These are phyloP conservation scores for Saccharomycopsis sp. DNA, from an alignment of 805 yeast species.

Conservation along the genomic window DNA sequence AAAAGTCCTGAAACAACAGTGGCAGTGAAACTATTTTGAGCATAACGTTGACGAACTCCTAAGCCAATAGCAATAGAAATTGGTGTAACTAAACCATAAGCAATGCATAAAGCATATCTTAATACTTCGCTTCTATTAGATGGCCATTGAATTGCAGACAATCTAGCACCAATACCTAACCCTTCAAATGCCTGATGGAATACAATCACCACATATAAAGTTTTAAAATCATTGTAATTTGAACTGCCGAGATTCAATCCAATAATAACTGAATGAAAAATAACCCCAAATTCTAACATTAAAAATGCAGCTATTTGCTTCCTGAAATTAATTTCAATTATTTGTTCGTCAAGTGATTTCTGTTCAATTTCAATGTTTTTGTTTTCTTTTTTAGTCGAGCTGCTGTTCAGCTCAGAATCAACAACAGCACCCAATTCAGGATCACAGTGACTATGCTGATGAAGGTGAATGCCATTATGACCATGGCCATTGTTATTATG, in stretches of 20 bases:
- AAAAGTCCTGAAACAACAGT: constrained; percentile 55
- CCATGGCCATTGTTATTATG: not conserved
- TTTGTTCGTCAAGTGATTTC: not conserved
- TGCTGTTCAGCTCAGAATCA: not conserved
- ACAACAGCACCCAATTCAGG: not conserved
- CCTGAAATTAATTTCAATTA: constrained; percentile 2
- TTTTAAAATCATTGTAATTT: constrained; percentile 54
- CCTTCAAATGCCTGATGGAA: constrained; percentile 82
- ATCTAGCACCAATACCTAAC: constrained; percentile 67
- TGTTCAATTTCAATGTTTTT: not conserved
- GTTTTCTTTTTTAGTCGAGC: not conserved
- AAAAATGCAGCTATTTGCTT: constrained; percentile 39
- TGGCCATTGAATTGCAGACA: constrained; percentile 55
- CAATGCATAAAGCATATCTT: constrained; percentile 46
- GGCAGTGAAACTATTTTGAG: constrained; percentile 49
- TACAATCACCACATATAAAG: constrained; percentile 56
- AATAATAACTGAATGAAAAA: constrained; percentile 70
- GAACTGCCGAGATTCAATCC: constrained; percentile 56
- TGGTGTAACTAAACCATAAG: constrained; percentile 58
- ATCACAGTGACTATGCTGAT: not conserved
- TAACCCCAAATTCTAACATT: constrained; percentile 63
- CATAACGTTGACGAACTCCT: constrained; percentile 59
- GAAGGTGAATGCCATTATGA: not conserved
- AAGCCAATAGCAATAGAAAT: constrained; percentile 68
- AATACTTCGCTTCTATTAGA: constrained; percentile 33